phyloP scores from a whole-genome alignment of 768 basidiomycete genomes.

The Trametes cinnabarina region DNA sequence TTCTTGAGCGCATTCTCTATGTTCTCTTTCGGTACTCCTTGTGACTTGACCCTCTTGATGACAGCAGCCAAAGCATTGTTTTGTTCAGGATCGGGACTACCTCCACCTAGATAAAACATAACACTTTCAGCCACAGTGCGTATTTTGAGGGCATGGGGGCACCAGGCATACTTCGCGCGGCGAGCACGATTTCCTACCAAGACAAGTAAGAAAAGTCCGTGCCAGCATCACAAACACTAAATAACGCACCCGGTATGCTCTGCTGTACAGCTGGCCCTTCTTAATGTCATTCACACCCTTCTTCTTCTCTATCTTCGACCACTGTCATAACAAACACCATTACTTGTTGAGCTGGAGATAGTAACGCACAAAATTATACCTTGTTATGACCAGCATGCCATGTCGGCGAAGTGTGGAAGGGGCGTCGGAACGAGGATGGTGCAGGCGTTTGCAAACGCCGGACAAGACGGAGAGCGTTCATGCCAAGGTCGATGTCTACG shows the following conservation, averaged over 20 bases:
- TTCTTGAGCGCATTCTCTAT: slow-evolving; percentile 60
- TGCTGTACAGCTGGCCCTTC: slow-evolving; percentile 57
- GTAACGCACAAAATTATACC: too few species aligned
- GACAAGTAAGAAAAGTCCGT: too few species aligned
- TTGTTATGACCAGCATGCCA: slow-evolving; percentile 41
- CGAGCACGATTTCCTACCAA: slow-evolving; percentile 62
- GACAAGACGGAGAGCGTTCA: slow-evolving; percentile 6
- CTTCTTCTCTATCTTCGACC: slow-evolving; percentile 75
- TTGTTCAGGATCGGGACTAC: slow-evolving; percentile 51
- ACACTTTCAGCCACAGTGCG: not conserved
- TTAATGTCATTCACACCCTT: slow-evolving; percentile 65
- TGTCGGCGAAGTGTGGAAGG: slow-evolving; percentile 28
- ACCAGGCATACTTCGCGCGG: slow-evolving; percentile 51
- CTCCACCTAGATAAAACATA: slow-evolving; percentile 43
- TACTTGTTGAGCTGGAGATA: too few species aligned
- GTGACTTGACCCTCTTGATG: slow-evolving; percentile 54
- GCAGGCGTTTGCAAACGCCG: not conserved
- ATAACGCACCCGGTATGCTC: slow-evolving; percentile 49
- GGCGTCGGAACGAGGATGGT: slow-evolving; percentile 21
- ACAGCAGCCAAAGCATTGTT: slow-evolving; percentile 53
- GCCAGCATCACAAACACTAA: too few species aligned
- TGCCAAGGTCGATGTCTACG: not conserved
- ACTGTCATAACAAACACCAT: slow-evolving; percentile 43
- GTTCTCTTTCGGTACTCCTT: slow-evolving; percentile 67
- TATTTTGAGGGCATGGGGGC: not conserved